phyloP scores from a whole-genome alignment of 2,329 filamentous ascomycete species.

The Calonectria ilicicola region DNA sequence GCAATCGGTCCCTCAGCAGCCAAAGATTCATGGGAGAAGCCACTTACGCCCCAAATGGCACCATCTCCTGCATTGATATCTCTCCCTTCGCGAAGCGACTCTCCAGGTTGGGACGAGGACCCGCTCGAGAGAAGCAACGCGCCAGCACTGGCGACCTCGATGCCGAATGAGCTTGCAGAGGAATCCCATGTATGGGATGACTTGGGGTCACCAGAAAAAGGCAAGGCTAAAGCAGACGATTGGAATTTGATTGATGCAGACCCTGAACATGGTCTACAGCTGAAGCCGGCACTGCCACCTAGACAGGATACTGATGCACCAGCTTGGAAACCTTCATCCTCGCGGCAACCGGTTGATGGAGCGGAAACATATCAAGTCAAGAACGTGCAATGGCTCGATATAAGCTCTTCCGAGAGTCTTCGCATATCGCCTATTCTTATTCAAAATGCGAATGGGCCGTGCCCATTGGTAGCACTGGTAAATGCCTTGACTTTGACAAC shows the following conservation, averaged over 20 bases:
- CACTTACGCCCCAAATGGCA: conserved; percentile 43
- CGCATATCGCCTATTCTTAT: conserved; percentile 88
- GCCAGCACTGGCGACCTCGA: conserved; percentile 37
- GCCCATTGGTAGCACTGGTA: conserved; percentile 90
- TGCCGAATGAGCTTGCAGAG: conserved; percentile 50
- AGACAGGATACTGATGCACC: conserved; percentile 45
- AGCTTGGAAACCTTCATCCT: conserved; percentile 54
- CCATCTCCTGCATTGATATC: conserved; percentile 51
- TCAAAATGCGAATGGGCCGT: conserved; percentile 95
- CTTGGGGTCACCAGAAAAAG: conserved; percentile 53
- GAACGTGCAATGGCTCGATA: conserved; percentile 87
- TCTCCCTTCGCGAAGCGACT: conserved; percentile 52
- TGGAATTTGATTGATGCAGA: conserved; percentile 66
- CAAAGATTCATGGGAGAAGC: conserved; percentile 43
- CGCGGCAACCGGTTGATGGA: conserved; percentile 56
- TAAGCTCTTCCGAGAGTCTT: conserved; percentile 67
- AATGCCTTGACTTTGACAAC: conserved; percentile 92
- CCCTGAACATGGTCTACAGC: neutral
- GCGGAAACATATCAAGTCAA: conserved; percentile 93
- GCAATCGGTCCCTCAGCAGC: neutral
- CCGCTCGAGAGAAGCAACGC: conserved; percentile 39
- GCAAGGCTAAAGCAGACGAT: conserved; percentile 58
- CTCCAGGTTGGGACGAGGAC: conserved; percentile 56
- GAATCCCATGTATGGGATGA: conserved; percentile 66
- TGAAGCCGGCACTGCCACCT: conserved; percentile 54